phyloP scores from a whole-genome alignment of 176 grass and related monocot genomes.

The Rhynchospora pubera region DNA sequence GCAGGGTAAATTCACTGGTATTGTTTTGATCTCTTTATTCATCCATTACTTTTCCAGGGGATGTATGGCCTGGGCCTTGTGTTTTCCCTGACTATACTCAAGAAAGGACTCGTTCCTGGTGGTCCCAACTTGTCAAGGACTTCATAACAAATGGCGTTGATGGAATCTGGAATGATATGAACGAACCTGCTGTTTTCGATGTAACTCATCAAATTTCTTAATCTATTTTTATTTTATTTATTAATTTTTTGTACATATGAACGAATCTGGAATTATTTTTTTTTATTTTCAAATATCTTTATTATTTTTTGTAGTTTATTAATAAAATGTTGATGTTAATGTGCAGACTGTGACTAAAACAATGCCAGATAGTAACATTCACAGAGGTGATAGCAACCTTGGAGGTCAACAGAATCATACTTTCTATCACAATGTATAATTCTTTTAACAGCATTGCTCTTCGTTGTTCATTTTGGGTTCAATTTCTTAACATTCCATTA shows the following conservation, averaged over 20 bases:
- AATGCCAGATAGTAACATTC: conserved; percentile 85
- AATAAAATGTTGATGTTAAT: conserved; percentile 11
- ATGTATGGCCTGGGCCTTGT: conserved; percentile 94
- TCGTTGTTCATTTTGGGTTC: not conserved
- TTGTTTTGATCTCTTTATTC: not conserved
- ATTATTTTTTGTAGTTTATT: not conserved
- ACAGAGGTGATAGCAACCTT: conserved; percentile 69
- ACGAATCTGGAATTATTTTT: no score
- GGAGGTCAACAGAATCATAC: conserved; percentile 81
- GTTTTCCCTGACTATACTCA: conserved; percentile 92
- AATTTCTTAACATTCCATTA: not conserved
- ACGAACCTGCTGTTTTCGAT: conserved; percentile 83
- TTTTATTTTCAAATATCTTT: no score
- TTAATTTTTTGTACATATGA: not conserved
- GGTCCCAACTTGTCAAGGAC: conserved; percentile 71
- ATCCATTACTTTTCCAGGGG: conserved; percentile 40
- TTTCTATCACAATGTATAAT: conserved; percentile 84
- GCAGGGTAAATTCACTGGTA: not conserved
- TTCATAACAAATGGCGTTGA: conserved; percentile 80
- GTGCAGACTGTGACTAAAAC: conserved; percentile 85
- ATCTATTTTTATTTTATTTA: not conserved
- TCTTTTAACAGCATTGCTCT: not conserved
- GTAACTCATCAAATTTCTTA: conserved; percentile 22
- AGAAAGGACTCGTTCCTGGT: conserved; percentile 72
- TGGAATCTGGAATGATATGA: conserved; percentile 99